Percentiles rank a stretch among this genome's conserved stretches.
Conservation (phyloP, 1,284 basidiomycete genomes). For the Naganishia sp. region DNA sequence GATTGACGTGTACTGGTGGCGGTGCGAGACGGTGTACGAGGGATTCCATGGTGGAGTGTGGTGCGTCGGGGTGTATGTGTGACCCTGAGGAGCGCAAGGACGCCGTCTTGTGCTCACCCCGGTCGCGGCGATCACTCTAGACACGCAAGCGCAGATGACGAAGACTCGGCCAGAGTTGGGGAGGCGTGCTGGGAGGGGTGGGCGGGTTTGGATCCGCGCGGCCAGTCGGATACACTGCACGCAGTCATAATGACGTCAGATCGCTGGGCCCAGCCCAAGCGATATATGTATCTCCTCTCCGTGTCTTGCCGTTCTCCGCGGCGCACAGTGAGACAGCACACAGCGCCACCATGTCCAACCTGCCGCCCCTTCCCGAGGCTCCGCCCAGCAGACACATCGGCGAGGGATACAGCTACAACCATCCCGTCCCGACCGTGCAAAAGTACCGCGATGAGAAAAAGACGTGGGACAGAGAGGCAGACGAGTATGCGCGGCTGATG, state of each 20-base stretch:
- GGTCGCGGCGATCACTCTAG: background rate
- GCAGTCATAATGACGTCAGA: no score
- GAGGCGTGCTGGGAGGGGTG: no score
- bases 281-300: no score
- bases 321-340: background rate
- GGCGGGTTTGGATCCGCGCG: no score
- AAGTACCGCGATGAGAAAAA: conserved; percentile 47
- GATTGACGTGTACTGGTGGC: conserved; percentile 20
- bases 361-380: conserved; percentile 22
- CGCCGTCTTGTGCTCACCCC: no score
- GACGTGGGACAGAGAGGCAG: conserved; percentile 45
- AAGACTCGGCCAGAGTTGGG: background rate
- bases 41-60: conserved; percentile 22
- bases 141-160: conserved; percentile 29
- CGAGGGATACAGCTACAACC: conserved; percentile 45
- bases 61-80: background rate
- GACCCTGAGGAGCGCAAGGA: no score
- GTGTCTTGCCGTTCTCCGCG: no score
- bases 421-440: conserved; percentile 55
- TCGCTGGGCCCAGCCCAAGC: no score
- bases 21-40: conserved; percentile 28
- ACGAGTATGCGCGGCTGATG: conserved; percentile 42
- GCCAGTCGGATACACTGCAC: no score
- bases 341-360: background rate
- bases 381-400: conserved; percentile 48